Base-by-base conservation (phyloP, 2,329 filamentous ascomycete genomes). In the Claviceps sorghi region DNA sequence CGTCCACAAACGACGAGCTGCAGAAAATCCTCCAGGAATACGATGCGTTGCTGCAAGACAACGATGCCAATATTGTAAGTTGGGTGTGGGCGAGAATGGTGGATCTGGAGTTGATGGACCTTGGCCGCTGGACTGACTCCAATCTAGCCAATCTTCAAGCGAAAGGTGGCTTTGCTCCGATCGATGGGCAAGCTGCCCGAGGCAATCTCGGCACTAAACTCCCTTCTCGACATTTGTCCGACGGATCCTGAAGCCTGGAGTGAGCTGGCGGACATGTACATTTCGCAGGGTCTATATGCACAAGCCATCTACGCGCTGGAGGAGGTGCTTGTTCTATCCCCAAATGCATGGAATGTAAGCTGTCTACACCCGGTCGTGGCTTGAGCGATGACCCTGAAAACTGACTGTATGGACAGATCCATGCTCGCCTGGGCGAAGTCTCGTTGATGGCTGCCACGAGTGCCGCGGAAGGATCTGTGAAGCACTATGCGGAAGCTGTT, bases 231-330 rank as follows among this genome's bases (percentile, higher is more conserved):
- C 63, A 82, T 84, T 55, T 86, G 83, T 51, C 90, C 93, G 2
- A 95, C 87, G 1, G 93, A 98, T 70, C 83, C 84, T 6, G 93
- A 98, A 71, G 83, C 86, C 10, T 98, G 93, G 93, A 80, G 88
- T 50, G 93, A 98, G 70, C 74, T 97, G 59, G 81, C 87, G 51
- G 88, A 95, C 64, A 70, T 96, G 55, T 97, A 98, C 68, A 75
- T 89, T 32, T 76, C 76, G 21, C 85, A 91, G 63, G 88, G 85
- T 1, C 69, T 91, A 60, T 88, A 86, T 62, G 71, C 82, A 15
- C 91, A 97, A 67, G 86, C 89, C 41, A 82, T 95, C 49, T 95
- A 85, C 67, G 84, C 88, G 55, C 71, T 95, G 45, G 93, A 98
- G 66, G 93, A 98, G 67, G 88, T 95, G 21, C 69, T 98, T 45